Conservation (phyloP, 192 early-diverging fungal genomes). For the Chytriomyces sp. region DNA sequence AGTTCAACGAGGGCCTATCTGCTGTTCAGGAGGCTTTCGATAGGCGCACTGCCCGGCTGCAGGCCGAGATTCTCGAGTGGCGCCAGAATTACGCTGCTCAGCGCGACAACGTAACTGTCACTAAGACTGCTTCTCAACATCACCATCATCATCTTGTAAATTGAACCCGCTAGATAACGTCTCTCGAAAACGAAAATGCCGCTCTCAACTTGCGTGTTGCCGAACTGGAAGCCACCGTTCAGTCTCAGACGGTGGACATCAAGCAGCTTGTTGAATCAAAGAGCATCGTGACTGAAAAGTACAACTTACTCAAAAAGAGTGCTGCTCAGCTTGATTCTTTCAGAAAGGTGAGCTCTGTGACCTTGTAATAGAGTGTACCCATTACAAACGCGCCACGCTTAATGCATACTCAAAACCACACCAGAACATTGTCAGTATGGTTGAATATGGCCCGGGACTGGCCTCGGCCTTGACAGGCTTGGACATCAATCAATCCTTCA, state of each 20-base stretch:
- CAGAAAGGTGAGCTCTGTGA: constrained; percentile 39
- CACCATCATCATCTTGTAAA: not conserved
- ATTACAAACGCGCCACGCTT: not conserved
- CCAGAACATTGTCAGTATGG: constrained; percentile 48
- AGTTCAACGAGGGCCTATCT: constrained; percentile 35
- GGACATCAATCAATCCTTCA: constrained; percentile 39
- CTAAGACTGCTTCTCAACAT: not conserved
- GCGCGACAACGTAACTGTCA: constrained; percentile 14
- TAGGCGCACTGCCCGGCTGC: constrained; percentile 15
- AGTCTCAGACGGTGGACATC: constrained; percentile 34
- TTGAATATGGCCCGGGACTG: constrained; percentile 39
- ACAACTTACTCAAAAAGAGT: constrained; percentile 41
- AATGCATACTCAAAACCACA: no score
- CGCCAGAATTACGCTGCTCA: constrained; percentile 27
- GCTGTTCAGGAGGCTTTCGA: constrained; percentile 42
- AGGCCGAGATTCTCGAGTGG: constrained; percentile 30
- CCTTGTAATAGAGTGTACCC: not conserved
- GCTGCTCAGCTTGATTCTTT: constrained; percentile 47
- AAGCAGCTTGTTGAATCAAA: constrained; percentile 25
- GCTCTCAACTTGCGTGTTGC: constrained; percentile 6
- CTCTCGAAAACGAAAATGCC: constrained; percentile 28
- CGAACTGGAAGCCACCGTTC: constrained; percentile 34
- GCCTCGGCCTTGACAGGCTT: not conserved
- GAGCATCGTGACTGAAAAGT: constrained; percentile 33
- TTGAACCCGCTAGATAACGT: constrained; percentile 23